These are phyloP conservation scores for Aphanomyces cochlioides DNA, from an alignment of 352 stramenopile species.

Conservation along the genomic window DNA sequence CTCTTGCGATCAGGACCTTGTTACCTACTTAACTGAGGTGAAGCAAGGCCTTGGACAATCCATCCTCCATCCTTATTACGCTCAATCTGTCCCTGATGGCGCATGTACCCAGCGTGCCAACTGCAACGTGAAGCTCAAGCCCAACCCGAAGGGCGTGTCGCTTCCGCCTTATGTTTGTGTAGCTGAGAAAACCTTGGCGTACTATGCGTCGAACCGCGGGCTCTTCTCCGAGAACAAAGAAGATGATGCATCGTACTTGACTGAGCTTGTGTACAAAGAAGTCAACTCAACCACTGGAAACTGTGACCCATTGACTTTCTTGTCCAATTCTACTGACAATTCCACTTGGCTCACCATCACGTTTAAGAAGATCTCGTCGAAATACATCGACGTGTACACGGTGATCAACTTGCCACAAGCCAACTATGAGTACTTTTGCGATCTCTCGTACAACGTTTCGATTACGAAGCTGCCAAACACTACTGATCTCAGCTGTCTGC, in stretches of 20 bases:
- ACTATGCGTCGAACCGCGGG: no score
- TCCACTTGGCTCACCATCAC: background rate
- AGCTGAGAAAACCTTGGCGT: slow-evolving; percentile 12
- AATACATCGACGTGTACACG: slow-evolving; percentile 14
- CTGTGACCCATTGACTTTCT: slow-evolving; percentile 3
- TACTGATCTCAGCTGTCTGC: background rate
- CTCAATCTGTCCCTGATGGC: background rate
- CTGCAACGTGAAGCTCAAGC: slow-evolving; percentile 25
- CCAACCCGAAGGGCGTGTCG: slow-evolving; percentile 3
- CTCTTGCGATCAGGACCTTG: background rate
- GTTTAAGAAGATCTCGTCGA: background rate
- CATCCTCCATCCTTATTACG: slow-evolving; percentile 22
- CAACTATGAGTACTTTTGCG: background rate
- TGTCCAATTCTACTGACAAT: background rate
- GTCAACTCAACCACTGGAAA: background rate
- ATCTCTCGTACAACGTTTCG: background rate
- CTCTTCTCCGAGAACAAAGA: background rate
- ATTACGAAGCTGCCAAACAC: background rate
- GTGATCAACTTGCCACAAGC: slow-evolving; percentile 4
- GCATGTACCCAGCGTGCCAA: slow-evolving; percentile 19
- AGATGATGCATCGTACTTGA: slow-evolving; percentile 15
- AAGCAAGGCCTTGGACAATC: slow-evolving; percentile 17
- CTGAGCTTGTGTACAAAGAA: background rate
- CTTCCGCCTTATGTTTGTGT: slow-evolving; percentile 4
- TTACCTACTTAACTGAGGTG: background rate